phyloP scores from a whole-genome alignment of 768 basidiomycete genomes.

The Pleurotus sapidus region DNA sequence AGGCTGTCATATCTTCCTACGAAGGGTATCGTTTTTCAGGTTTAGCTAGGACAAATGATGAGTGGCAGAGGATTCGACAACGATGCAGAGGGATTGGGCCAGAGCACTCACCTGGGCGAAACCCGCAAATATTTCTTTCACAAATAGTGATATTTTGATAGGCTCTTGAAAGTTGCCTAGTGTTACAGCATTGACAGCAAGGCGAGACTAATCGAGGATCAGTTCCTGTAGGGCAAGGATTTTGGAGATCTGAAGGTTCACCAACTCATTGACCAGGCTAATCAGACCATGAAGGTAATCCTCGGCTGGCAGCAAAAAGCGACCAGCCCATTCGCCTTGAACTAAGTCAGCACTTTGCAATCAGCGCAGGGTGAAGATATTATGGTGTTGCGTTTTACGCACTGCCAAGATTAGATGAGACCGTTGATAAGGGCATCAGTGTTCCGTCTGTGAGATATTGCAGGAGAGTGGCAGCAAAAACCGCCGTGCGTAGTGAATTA shows the following conservation, averaged over 20 bases:
- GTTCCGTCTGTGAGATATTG: constrained; percentile 60
- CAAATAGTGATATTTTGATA: constrained; percentile 72
- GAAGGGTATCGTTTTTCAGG: constrained; percentile 74
- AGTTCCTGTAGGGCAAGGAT: not conserved
- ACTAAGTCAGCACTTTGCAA: constrained; percentile 38
- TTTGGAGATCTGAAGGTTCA: constrained; percentile 27
- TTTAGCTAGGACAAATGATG: constrained; percentile 52
- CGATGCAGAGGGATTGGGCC: not conserved
- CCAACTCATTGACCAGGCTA: constrained; percentile 76
- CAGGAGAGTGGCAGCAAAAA: constrained; percentile 64
- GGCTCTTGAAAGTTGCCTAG: constrained; percentile 79
- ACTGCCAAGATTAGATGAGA: constrained; percentile 65
- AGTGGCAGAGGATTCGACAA: not conserved
- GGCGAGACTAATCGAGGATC: constrained; percentile 54
- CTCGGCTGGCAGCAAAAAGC: constrained; percentile 62
- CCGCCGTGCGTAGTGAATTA: constrained; percentile 60
- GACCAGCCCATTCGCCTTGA: constrained; percentile 65
- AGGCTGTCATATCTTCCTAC: constrained; percentile 78
- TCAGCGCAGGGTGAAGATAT: not conserved
- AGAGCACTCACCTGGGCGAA: constrained; percentile 66
- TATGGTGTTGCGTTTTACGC: constrained; percentile 22
- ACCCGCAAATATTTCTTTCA: constrained; percentile 79
- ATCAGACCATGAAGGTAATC: constrained; percentile 84
- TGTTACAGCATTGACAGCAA: constrained; percentile 81
- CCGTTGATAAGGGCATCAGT: constrained; percentile 54